phyloP scores from a whole-genome alignment of 305 asterid species.

The Caryopteris hybrid region DNA sequence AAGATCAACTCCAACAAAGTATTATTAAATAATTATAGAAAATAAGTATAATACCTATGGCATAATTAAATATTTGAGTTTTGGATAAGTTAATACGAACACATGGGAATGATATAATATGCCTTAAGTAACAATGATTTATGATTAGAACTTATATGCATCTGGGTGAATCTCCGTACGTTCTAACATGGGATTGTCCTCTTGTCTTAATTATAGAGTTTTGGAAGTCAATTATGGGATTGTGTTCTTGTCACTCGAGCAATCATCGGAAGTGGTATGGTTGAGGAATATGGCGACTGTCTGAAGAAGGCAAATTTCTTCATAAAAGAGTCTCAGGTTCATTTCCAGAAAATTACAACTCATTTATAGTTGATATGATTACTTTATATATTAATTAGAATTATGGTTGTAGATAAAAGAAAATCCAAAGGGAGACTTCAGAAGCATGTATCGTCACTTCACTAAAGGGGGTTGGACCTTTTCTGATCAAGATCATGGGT shows the following conservation, averaged over 20 bases:
- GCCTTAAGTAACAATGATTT: no score
- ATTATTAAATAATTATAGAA: no score
- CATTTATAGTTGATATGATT: no score
- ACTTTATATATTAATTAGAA: not conserved
- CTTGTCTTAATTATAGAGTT: conserved; percentile 30
- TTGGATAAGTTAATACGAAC: no score
- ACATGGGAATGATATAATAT: no score
- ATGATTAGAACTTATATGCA: no score
- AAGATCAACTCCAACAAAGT: no score
- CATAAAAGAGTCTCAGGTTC: conserved; percentile 71
- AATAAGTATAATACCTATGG: no score
- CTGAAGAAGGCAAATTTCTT: conserved; percentile 65
- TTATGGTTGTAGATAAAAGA: conserved; percentile 39
- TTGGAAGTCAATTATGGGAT: conserved; percentile 84
- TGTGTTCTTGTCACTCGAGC: conserved; percentile 61
- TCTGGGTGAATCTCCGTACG: no score
- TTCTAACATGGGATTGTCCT: no score
- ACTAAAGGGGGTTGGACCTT: conserved; percentile 92
- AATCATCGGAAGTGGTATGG: conserved; percentile 63
- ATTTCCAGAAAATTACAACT: not conserved
- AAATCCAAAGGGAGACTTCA: conserved; percentile 60
- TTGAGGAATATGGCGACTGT: conserved; percentile 67
- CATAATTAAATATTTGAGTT: no score
- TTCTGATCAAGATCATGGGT: conserved; percentile 92
- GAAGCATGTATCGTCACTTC: conserved; percentile 64